Base-by-base conservation (phyloP, 1,139 yeast species). In the Nakaseomyces uthaithaninus region DNA sequence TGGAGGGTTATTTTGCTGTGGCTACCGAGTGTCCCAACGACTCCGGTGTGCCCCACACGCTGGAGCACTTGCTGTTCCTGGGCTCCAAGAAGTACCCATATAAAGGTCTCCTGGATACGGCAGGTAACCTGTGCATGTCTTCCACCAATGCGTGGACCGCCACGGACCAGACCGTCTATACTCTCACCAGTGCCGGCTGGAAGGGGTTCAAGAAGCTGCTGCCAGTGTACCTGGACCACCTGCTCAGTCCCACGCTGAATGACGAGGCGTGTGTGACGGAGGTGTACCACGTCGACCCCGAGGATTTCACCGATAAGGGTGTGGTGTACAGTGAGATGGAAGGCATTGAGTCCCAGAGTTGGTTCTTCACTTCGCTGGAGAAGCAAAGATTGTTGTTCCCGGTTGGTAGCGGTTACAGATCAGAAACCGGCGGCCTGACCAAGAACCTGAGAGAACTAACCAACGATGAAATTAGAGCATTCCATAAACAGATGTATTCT, bases 321-420 rank as follows among this genome's bases (percentile, higher is more conserved):
- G 98, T 93, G 28, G 98, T 93, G 3, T 93, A 83, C 59, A 82
- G 94, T 44, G 99, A 93, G 64, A 93, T 93, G 97, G 96, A 87
- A 58, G 97, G 89, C 14, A 80, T 83, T 42, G 94, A 87, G 59
- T 75, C 76, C 51, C 84, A 80, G 48, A 72, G 89, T n/a, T 79
- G 80, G 75, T 82, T 79, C 48, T 66, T 85, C 22, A 64, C 84
- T n/a, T 71, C 71, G 50, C 64, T 79, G 48, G 75, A 74, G 42
- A 66, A 79, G 54, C 85, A 83, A 55, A 72, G 80, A 53, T 55
- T 73, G 1, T 58, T 87, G 48, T 87, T 76, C 52, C 65, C 70
- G 3, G 57, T 68, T 11, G 65, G 71, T 3, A 80, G 91, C 20
- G 95, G 94, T 2, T 93, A 87, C 55, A 75, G 91, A 7, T 80